phyloP scores from a whole-genome alignment of 116 monocot species.

The Papilionanthe hybrid region DNA sequence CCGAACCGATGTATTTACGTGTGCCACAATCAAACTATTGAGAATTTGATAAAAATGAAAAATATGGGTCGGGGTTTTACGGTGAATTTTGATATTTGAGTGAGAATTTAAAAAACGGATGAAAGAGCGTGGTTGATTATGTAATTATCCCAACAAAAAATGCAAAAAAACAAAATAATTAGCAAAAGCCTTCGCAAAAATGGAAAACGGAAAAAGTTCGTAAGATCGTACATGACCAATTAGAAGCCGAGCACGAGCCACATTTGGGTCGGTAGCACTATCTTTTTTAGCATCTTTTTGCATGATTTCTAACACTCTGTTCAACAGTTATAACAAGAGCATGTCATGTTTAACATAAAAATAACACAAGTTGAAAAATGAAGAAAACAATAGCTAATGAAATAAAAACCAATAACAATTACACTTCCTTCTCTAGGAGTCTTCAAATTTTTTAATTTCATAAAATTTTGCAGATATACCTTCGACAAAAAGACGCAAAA shows the following conservation, averaged over 20 bases:
- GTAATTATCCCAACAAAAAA: neutral
- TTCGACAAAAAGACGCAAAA: too few species aligned
- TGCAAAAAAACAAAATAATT: too few species aligned
- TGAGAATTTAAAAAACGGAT: too few species aligned
- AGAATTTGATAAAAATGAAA: too few species aligned
- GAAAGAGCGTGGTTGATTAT: too few species aligned
- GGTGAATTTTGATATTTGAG: too few species aligned
- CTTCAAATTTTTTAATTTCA: too few species aligned
- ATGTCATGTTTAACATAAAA: neutral
- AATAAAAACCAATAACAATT: neutral
- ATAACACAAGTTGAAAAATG: neutral
- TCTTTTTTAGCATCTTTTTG: conserved; percentile 66
- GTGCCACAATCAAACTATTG: too few species aligned
- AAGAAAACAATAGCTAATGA: neutral
- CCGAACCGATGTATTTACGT: too few species aligned
- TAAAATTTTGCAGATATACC: too few species aligned
- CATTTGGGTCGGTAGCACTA: conserved; percentile 53
- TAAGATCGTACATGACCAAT: conserved; percentile 56
- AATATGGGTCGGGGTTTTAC: too few species aligned
- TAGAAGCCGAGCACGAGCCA: conserved; percentile 59
- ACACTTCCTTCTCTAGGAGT: too few species aligned
- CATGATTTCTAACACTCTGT: conserved; percentile 87
- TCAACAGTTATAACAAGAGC: neutral
- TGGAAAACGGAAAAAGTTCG: neutral
- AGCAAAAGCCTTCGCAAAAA: neutral